Conservation (phyloP, 2,329 filamentous ascomycete genomes). For the Rutstroemia sydowiana region DNA sequence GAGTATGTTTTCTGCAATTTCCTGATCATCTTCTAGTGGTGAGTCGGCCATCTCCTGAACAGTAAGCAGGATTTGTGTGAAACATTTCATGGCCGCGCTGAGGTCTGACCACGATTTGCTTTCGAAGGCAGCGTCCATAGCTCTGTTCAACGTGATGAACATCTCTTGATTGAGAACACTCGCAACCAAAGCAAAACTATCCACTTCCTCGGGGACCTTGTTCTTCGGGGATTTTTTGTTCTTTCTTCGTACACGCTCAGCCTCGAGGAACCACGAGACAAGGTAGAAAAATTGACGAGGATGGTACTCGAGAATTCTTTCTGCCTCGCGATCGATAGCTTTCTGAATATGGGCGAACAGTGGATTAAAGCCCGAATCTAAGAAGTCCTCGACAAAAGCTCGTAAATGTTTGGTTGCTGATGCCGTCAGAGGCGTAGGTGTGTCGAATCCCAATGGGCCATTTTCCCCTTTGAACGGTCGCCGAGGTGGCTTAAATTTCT, state of each 20-base stretch:
- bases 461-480: constrained; percentile 53
- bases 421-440: constrained; percentile 60
- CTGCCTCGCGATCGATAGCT: constrained; percentile 81
- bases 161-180: constrained; percentile 90
- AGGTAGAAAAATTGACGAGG: constrained; percentile 86
- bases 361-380: constrained; percentile 93
- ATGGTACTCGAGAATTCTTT: constrained; percentile 71
- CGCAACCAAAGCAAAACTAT: constrained; percentile 80
- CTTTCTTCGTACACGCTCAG: constrained; percentile 66
- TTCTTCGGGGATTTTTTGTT: constrained; percentile 46
- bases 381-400: constrained; percentile 82
- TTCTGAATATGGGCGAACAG: constrained; percentile 78
- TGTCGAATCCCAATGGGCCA: constrained; percentile 69
- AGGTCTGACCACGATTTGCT: constrained; percentile 83
- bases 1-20: constrained; percentile 95
- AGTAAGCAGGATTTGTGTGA: constrained; percentile 87
- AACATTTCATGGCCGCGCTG: constrained; percentile 83
- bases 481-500: constrained; percentile 81
- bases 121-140: constrained; percentile 72
- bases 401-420: constrained; percentile 71
- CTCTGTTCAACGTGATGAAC: constrained; percentile 79
- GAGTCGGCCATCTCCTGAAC: constrained; percentile 89
- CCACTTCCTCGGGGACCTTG: constrained; percentile 45
- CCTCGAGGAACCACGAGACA: constrained; percentile 85
- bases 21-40: constrained; percentile 82